A percentile compares a stretch with the other conserved stretches of the same genome.
Conservation (phyloP, 768 basidiomycete species). For the Gymnopilus dilepis region DNA sequence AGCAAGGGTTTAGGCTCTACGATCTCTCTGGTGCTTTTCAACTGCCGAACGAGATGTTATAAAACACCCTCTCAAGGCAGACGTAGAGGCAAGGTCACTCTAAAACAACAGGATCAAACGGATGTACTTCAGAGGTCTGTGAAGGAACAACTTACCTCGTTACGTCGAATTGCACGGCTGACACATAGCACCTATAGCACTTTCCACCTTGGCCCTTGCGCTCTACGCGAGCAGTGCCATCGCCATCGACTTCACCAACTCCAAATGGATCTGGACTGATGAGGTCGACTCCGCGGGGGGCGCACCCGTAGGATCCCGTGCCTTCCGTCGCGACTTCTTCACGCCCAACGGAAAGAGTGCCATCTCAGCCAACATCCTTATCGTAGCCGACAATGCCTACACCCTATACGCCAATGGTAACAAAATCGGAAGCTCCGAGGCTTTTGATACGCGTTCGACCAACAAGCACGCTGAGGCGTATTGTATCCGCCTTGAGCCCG, state of each 20-base stretch:
- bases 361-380: conserved; percentile 35
- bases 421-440: conserved; percentile 30
- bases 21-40: no score
- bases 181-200: no score
- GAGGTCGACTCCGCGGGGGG: conserved; percentile 18
- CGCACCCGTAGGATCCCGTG: conserved; percentile 29
- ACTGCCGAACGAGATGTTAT: no score
- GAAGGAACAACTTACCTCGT: no score
- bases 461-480: conserved; percentile 32
- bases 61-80: no score
- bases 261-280: conserved; percentile 40
- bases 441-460: background rate
- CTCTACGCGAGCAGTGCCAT: no score
- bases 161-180: no score
- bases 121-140: no score
- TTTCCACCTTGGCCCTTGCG: no score
- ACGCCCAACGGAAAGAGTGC: conserved; percentile 32
- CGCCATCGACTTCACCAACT: conserved; percentile 7
- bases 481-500: conserved; percentile 32
- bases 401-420: conserved; percentile 38
- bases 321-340: conserved; percentile 36
- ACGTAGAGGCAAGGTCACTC: no score
- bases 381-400: conserved; percentile 35
- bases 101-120: no score
- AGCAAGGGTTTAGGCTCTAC: no score